Evolutionary conservation across 495 filamentous ascomycete genomes (phyloP).

Genomic region (Trichoderma gamsii): DNA sequence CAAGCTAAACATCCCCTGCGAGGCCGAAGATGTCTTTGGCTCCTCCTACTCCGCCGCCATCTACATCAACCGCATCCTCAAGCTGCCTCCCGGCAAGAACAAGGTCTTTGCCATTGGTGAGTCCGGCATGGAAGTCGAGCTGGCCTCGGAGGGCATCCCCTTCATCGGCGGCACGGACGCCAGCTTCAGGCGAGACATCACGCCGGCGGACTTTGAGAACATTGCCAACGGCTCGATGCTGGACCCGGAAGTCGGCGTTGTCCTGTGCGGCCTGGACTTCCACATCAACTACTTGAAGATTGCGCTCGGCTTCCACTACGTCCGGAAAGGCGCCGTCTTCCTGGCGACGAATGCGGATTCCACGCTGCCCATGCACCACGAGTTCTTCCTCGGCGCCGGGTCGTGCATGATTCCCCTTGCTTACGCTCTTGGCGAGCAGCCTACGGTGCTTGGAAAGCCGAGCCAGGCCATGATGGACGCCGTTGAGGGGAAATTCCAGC

Average conservation of each 20-base stretch:
- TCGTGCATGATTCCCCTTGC: slow-evolving; percentile 71
- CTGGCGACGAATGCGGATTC: slow-evolving; percentile 89
- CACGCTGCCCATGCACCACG: slow-evolving; percentile 71
- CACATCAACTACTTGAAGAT: slow-evolving; percentile 93
- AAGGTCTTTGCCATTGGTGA: slow-evolving; percentile 94
- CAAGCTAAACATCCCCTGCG: slow-evolving; percentile 69
- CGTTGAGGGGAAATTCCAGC: slow-evolving; percentile 87
- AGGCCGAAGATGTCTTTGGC: slow-evolving; percentile 83
- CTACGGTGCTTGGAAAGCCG: slow-evolving; percentile 81
- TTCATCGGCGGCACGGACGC: slow-evolving; percentile 90
- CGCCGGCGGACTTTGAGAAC: slow-evolving; percentile 66
- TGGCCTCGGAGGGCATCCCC: slow-evolving; percentile 65
- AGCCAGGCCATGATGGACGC: slow-evolving; percentile 99
- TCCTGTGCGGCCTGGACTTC: slow-evolving; percentile 85
- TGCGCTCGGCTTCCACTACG: slow-evolving; percentile 75
- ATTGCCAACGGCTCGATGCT: slow-evolving; percentile 71
- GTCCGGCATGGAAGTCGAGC: slow-evolving; percentile 82
- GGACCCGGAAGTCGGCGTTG: slow-evolving; percentile 82
- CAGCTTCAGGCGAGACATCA: slow-evolving; percentile 65
- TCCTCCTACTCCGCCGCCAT: slow-evolving; percentile 92
- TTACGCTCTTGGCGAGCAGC: slow-evolving; percentile 64
- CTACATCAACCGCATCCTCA: slow-evolving; percentile 90
- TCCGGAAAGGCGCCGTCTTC: slow-evolving; percentile 77
- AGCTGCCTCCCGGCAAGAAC: slow-evolving; percentile 67
- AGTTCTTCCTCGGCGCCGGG: slow-evolving; percentile 88